Conservation (phyloP, 2,329 filamentous ascomycete species). For the Nannizziopsis barbatae region DNA sequence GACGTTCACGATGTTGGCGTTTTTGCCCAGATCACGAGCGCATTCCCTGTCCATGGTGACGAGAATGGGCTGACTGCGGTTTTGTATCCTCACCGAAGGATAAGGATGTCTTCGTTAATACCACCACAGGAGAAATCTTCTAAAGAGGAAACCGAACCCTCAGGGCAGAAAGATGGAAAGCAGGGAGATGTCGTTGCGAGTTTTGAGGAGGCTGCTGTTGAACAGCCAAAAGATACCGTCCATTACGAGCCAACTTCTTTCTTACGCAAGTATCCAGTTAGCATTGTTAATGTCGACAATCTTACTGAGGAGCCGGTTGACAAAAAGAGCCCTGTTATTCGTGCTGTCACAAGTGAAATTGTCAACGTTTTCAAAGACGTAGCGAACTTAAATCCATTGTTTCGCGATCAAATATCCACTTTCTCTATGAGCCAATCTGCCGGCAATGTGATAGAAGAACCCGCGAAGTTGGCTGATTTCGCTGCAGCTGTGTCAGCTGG, state of each 20-base stretch:
- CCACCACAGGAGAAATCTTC: conserved; percentile 45
- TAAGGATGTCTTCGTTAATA: conserved; percentile 75
- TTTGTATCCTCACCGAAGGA: conserved; percentile 87
- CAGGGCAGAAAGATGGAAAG: conserved; percentile 45
- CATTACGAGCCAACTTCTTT: conserved; percentile 82
- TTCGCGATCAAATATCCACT: conserved; percentile 92
- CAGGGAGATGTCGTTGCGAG: conserved; percentile 93
- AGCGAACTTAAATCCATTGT: conserved; percentile 82
- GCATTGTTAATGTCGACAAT: conserved; percentile 91
- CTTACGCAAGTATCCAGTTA: conserved; percentile 81
- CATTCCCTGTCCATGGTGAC: conserved; percentile 75
- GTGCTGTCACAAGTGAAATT: conserved; percentile 91
- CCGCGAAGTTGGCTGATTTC: conserved; percentile 90
- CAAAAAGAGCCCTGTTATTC: conserved; percentile 76
- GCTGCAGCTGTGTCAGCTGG: conserved; percentile 93
- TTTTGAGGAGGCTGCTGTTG: conserved; percentile 73
- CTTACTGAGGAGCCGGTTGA: conserved; percentile 80
- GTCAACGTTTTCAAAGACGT: conserved; percentile 99
- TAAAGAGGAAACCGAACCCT: conserved; percentile 27
- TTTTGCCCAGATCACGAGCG: conserved; percentile 94
- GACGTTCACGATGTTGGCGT: conserved; percentile 95
- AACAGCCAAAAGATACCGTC: conserved; percentile 45
- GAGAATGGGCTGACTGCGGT: conserved; percentile 81
- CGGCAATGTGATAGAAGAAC: conserved; percentile 89
- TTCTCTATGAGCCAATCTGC: conserved; percentile 93